Percentiles rank a stretch among this genome's conserved stretches.
Evolutionary conservation across 2,329 filamentous ascomycete genomes (phyloP).

Genomic region (Blastomyces emzantsi): DNA sequence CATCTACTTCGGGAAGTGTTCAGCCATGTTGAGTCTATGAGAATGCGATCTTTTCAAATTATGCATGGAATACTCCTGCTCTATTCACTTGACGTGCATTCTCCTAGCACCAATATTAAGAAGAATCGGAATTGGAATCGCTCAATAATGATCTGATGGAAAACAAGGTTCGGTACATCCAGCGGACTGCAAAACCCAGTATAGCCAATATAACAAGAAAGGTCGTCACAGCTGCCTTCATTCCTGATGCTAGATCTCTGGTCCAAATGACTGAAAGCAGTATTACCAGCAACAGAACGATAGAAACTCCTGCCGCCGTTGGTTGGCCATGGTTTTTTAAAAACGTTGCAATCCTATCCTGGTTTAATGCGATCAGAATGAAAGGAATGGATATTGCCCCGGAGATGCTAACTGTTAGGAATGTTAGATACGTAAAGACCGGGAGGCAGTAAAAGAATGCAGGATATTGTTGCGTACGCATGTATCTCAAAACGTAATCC

Average conservation of each 20-base stretch:
- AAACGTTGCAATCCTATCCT: conserved; percentile 11
- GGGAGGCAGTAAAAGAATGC: too few species aligned
- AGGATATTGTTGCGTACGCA: conserved; percentile 4
- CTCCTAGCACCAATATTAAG: too few species aligned
- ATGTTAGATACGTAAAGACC: not conserved
- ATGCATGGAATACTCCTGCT: not conserved
- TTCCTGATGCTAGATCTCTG: conserved; percentile 7
- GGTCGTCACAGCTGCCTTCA: conserved; percentile 13
- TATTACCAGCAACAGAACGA: not conserved
- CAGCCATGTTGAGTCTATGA: not conserved
- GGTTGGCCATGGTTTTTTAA: conserved; percentile 4
- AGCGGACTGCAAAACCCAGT: not conserved
- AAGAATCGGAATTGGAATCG: too few species aligned
- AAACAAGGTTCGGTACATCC: not conserved
- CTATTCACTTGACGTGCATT: not conserved
- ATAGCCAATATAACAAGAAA: conserved; percentile 7
- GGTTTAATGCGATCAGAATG: conserved; percentile 12
- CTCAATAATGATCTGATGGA: not conserved
- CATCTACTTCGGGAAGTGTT: not conserved
- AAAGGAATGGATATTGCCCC: conserved; percentile 12
- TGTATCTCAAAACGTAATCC: conserved; percentile 9
- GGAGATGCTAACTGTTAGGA: conserved; percentile 11
- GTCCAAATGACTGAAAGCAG: conserved; percentile 12
- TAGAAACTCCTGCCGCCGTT: not conserved
- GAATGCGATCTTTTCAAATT: not conserved